Evolutionary conservation across 2,329 filamentous ascomycete species (phyloP), one percentile per base, ranked within the genome.

Genomic region (Fusarium citri): DNA sequence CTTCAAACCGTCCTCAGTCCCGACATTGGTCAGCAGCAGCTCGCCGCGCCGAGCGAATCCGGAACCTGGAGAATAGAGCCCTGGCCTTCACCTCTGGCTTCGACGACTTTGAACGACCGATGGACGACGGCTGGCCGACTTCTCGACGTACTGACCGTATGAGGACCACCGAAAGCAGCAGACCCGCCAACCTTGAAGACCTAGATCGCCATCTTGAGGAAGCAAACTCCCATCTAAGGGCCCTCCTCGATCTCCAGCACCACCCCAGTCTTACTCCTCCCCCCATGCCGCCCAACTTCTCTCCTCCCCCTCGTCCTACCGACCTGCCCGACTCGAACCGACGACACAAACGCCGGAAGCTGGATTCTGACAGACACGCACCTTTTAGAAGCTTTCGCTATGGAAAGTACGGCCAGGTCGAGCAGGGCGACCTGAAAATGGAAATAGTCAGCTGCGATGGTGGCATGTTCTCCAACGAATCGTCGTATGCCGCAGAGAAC

Each of bases 381-480:
- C 80, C 83, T 41, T 86, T 84, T 71, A 82, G 81, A 64, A 87
- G 85, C 4, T 93, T 94, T 77, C 90, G 88, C 67, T 98, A 98
- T 78, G 95, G 94, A 23, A 90, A 90, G 74, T 94, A 91, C 78
- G 95, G 94, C 20, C 94, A 97, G 80, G 92, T 97, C 18, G 92
- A 96, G 64, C 88, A 93, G 1, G 94, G 94, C 6, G 86, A 88
- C 69, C 82, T 98, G 74, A 91, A 87, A 66, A 94, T 98, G 92
- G 92, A 97, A 77, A 90, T 98, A 67, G 87, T 93, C 50, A 96
- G 91, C 83, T 98, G 94, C 76, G 94, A 98, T 78, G 94, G 94
- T 42, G 94, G 94, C 45, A 85, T 89, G 61, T 89, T 86, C 74
- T 84, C 87, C 53, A 89, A 91, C 66, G 88, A 90, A 72, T 81